Conservation (phyloP, 78 protist genomes). For the Tieghemostelium lacteum region DNA sequence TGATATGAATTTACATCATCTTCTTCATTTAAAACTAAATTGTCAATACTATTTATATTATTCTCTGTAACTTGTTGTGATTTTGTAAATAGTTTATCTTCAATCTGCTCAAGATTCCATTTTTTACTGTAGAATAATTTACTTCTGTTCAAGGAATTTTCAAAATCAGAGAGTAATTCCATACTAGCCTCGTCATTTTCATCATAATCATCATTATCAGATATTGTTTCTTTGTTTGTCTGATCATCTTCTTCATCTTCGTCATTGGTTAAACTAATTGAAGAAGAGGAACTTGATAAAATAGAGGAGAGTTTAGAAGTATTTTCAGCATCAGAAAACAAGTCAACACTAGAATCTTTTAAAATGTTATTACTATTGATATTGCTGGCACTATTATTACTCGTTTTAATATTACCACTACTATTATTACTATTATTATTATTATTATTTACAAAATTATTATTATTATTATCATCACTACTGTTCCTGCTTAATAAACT, state of each 20-base stretch:
- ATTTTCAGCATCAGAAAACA: neutral
- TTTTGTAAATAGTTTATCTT: neutral
- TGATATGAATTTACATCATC: neutral
- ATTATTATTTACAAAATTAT: neutral
- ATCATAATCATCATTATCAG: neutral
- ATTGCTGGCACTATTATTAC: neutral
- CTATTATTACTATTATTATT: conserved; percentile 8
- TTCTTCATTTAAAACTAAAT: neutral
- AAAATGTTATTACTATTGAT: neutral
- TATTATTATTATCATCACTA: neutral
- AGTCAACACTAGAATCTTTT: conserved; percentile 22
- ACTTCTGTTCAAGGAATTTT: neutral
- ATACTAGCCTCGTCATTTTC: neutral
- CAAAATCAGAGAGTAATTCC: too few species aligned
- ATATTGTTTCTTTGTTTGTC: conserved; percentile 11
- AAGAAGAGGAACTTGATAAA: neutral
- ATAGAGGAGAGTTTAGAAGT: neutral
- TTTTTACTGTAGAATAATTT: neutral
- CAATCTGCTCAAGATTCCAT: neutral
- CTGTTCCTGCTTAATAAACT: neutral
- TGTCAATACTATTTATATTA: neutral
- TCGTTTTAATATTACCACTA: neutral
- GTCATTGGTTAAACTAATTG: neutral
- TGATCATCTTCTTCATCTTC: conserved; percentile 1
- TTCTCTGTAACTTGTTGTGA: neutral